Evolutionary conservation across 257 asterid species (phyloP).

Genomic region (Solanum chaucha): DNA sequence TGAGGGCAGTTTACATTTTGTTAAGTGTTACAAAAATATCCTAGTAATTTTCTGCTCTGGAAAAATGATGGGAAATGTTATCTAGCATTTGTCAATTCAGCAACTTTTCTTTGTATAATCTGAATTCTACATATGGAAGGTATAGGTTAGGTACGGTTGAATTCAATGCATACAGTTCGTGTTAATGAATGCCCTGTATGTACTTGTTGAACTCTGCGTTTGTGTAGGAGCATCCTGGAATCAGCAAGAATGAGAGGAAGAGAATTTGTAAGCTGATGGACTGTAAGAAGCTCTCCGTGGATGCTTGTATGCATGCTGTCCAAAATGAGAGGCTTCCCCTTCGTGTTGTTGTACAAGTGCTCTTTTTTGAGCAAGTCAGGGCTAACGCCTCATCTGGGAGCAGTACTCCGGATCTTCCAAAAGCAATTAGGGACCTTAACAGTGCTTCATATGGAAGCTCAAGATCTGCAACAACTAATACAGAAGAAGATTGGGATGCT

Average conservation of each 20-base stretch:
- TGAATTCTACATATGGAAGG: not conserved
- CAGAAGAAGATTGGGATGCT: conserved; percentile 97
- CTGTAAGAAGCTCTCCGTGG: conserved; percentile 90
- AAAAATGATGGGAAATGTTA: not conserved
- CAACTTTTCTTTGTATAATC: not conserved
- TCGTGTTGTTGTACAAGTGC: conserved; percentile 84
- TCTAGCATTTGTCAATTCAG: not conserved
- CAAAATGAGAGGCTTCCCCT: conserved; percentile 89
- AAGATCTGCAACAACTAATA: conserved; percentile 53
- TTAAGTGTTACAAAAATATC: not conserved
- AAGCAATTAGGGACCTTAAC: conserved; percentile 69
- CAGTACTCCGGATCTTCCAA: conserved; percentile 92
- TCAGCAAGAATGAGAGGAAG: conserved; percentile 84
- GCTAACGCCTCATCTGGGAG: conserved; percentile 92
- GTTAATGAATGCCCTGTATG: not conserved
- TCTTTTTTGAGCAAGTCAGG: conserved; percentile 89
- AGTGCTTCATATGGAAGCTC: conserved; percentile 66
- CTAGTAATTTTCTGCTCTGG: not conserved
- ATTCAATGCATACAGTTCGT: not conserved
- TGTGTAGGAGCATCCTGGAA: conserved; percentile 69
- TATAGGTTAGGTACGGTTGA: not conserved
- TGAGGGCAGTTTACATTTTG: not conserved
- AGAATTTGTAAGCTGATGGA: conserved; percentile 68
- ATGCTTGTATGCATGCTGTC: conserved; percentile 90
- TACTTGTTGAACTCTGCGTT: not conserved